Evolutionary conservation across 805 yeast species (phyloP), one percentile per base, ranked within the genome.

Genomic region (Spathaspora sp.): DNA sequence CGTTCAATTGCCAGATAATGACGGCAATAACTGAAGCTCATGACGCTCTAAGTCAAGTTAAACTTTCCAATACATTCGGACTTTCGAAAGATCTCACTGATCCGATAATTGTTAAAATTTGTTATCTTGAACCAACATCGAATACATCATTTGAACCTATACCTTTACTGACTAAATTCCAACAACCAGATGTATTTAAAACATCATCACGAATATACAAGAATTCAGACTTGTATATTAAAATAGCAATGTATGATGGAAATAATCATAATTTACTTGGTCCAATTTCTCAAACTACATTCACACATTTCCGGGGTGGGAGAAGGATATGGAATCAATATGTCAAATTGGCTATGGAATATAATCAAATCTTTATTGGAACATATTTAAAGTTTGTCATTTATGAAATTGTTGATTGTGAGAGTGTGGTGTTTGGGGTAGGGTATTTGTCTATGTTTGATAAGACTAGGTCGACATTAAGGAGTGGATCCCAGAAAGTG

Each of bases 311-410:
- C 49, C 62, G 59, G 45, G 26, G 26, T 23, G 69, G 65, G 47
- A 64, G 62, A 47, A 31, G 79, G 78, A 61, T 78, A 64, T 89
- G 94, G 92, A 79, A 86, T 57, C 82, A 83, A 53, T 86, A 90
- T 87, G 66, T 89, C 18, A 77, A 79, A 45, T 65, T 94, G 46
- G 93, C 97, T 0, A 78, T 92, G 2, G 75, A 77, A 49, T 82
- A 87, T 56, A 79, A 80, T 49, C 94, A 90, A 60, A 65, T 93
- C n/a, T 85, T 89, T 2, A 63, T 82, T 38, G 78, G 80, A 42
- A 68, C 94, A 4, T 78, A 75, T 55, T 64, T 92, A 16, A 78
- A 78, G 49, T 72, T 94, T 20, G 75, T 79, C 1, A 57, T 91
- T 1, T 87, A 85, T 81, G 96, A 88, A 55, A 85, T 81, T 52